Base-by-base conservation (phyloP, 805 yeast species). In the Yamadazyma scolyti region DNA sequence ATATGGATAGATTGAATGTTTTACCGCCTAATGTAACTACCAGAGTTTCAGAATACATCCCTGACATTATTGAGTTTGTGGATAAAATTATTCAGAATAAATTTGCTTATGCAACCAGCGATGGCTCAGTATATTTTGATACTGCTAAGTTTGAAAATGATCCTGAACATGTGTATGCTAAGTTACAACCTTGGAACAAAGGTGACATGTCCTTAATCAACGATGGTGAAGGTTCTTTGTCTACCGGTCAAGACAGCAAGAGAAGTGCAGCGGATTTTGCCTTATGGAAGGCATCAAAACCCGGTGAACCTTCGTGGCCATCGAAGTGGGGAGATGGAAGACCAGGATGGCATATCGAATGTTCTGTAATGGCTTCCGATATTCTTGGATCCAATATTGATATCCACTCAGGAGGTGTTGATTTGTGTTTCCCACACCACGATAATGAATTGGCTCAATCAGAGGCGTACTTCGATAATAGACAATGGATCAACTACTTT, bases 321-420 rank as follows among this genome's bases (percentile, higher is more conserved):
- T 86, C 96, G 2, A 89, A 90, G 16, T 93, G 97, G 97, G 98
- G 98, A 16, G 69, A 69, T 37, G 98, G 98, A 31, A 81, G 98
- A 57, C 98, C 98, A 9, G 98, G 98, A 4, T 93, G 98, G 98
- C 98, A 93, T 57, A 93, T 93, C 56, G 98, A 93, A 63, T 93
- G 98, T 72, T 88, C 97, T 6, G 98, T 93, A 13, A 93, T 93
- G 98, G 97, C 97, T 2, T 74, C 88, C 31, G 95, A 88, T 45
- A 73, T 89, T 27, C 71, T 84, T 22, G 97, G 97, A 4, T 60
- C 74, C 13, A 70, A 71, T 37, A 83, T 93, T 73, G 98, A 93
- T 58, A 86, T 93, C 44, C 98, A 93, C 56, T 80, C 95, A 11
- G 98, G 98, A 36, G 98, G 98, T 43, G 78, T 93, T 33, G 98